These are phyloP conservation scores for Vigna angularis DNA, from an alignment of 306 rosid genomes.

Conservation along the genomic window DNA sequence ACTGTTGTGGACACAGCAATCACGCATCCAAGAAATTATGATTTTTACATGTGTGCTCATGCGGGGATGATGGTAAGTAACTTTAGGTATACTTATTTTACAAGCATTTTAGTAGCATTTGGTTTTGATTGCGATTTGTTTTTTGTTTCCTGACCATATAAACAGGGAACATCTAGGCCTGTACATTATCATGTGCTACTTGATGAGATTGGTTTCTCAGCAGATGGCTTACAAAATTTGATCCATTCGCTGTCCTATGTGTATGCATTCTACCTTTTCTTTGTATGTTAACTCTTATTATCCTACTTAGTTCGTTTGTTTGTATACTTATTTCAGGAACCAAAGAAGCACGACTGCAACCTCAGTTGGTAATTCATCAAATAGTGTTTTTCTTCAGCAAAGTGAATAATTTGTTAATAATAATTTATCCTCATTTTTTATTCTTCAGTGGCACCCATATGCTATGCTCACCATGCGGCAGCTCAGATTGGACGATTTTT, in stretches of 20 bases:
- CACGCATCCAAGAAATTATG: slow-evolving; percentile 79
- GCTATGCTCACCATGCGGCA: slow-evolving; percentile 92
- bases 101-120: not conserved
- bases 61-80: slow-evolving; percentile 84
- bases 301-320: not conserved
- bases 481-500: slow-evolving; percentile 76
- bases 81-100: slow-evolving; percentile 27
- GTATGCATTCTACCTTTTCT: slow-evolving; percentile 57
- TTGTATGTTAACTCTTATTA: not conserved
- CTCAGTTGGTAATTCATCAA: slow-evolving; percentile 70
- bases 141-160: slow-evolving; percentile 28
- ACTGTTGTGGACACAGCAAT: slow-evolving; percentile 85
- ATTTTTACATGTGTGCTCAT: slow-evolving; percentile 92
- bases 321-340: slow-evolving; percentile 63
- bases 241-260: slow-evolving; percentile 78
- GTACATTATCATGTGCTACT: slow-evolving; percentile 85
- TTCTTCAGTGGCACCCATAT: slow-evolving; percentile 77
- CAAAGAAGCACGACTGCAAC: slow-evolving; percentile 85
- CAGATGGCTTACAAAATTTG: slow-evolving; percentile 79
- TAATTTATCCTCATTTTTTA: slow-evolving; percentile 28
- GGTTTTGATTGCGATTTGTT: not conserved
- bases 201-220: slow-evolving; percentile 93
- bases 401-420: slow-evolving; percentile 15
- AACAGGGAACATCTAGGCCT: slow-evolving; percentile 90
- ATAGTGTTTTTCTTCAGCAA: slow-evolving; percentile 11